Evolutionary conservation across 2,329 filamentous ascomycete genomes (phyloP).

Genomic region (Ophiocordyceps camponoti-saundersi): DNA sequence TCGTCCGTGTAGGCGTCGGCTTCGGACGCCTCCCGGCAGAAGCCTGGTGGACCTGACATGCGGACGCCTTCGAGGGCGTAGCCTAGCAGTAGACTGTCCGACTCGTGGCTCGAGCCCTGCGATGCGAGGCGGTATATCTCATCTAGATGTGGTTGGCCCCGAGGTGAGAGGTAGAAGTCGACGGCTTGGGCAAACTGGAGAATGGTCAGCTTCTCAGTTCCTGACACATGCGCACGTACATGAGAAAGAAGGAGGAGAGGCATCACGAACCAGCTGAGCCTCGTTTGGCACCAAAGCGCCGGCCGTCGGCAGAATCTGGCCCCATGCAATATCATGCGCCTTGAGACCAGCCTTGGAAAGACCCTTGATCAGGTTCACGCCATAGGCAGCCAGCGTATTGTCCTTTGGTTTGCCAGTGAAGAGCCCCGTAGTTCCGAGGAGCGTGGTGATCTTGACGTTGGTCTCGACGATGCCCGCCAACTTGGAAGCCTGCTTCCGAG

Average conservation of each 20-base stretch:
- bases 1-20: slow-evolving; percentile 30
- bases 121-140: slow-evolving; percentile 44
- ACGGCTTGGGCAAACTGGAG: slow-evolving; percentile 50
- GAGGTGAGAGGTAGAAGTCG: slow-evolving; percentile 51
- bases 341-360: slow-evolving; percentile 46
- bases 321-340: slow-evolving; percentile 51
- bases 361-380: slow-evolving; percentile 45
- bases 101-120: slow-evolving; percentile 33
- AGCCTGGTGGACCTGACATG: slow-evolving; percentile 43
- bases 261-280: slow-evolving; percentile 40
- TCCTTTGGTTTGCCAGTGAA: slow-evolving; percentile 34
- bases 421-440: slow-evolving; percentile 20
- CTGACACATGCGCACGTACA: background rate
- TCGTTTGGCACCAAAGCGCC: slow-evolving; percentile 54
- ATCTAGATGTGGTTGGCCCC: slow-evolving; percentile 36
- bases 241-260: background rate
- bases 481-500: slow-evolving; percentile 36
- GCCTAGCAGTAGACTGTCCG: slow-evolving; percentile 46
- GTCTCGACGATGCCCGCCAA: slow-evolving; percentile 45
- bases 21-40: slow-evolving; percentile 37
- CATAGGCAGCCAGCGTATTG: slow-evolving; percentile 44
- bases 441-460: slow-evolving; percentile 42
- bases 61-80: slow-evolving; percentile 60
- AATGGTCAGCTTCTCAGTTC: background rate
- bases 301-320: slow-evolving; percentile 51